Conservation (phyloP, 78 protist species). For the Bodo saltans region DNA sequence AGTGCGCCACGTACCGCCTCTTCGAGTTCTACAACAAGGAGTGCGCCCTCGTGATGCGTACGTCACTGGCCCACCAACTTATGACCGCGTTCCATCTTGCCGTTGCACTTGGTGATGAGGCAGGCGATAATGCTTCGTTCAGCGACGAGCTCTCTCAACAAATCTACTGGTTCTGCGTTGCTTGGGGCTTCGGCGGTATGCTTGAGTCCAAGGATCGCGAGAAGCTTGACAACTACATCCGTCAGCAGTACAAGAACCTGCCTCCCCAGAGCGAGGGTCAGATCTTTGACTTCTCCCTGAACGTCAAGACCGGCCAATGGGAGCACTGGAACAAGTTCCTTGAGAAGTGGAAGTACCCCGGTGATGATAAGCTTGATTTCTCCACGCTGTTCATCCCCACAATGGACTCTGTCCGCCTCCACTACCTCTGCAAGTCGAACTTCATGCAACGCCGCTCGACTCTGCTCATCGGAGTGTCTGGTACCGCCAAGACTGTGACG, state of each 20-base stretch:
- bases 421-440: slow-evolving; percentile 34
- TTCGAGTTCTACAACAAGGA: neutral
- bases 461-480: slow-evolving; percentile 75
- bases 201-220: slow-evolving; percentile 67
- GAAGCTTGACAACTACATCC: slow-evolving; percentile 26
- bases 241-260: neutral
- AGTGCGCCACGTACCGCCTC: neutral
- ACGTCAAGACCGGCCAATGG: slow-evolving; percentile 52
- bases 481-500: slow-evolving; percentile 80
- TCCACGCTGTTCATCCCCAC: slow-evolving; percentile 70
- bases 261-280: slow-evolving; percentile 35
- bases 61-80: neutral
- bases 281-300: slow-evolving; percentile 62
- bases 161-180: slow-evolving; percentile 45
- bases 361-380: slow-evolving; percentile 39
- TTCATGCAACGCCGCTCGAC: slow-evolving; percentile 13
- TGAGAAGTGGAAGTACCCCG: slow-evolving; percentile 44
- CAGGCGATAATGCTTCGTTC: slow-evolving; percentile 7
- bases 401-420: slow-evolving; percentile 55
- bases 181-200: slow-evolving; percentile 72
- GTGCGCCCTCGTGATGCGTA: slow-evolving; percentile 36
- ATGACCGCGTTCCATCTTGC: slow-evolving; percentile 31
- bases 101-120: slow-evolving; percentile 9
- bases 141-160: slow-evolving; percentile 35
- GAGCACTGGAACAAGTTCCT: slow-evolving; percentile 45